phyloP scores from a whole-genome alignment of 2,329 filamentous ascomycete genomes.

The Calonectria hawksworthii region DNA sequence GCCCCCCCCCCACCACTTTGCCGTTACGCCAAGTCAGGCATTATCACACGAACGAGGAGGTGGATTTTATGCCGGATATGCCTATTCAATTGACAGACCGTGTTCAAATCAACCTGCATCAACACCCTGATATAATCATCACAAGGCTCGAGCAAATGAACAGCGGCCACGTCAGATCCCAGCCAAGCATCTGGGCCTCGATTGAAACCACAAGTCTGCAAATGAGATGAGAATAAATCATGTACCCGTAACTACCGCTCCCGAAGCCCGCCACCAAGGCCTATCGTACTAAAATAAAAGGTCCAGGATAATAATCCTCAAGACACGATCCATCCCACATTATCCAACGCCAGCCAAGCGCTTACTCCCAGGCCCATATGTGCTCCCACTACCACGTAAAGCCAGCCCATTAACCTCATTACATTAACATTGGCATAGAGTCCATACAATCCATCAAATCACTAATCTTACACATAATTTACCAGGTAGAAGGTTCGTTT shows the following conservation, averaged over 20 bases:
- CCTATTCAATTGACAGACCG: background rate
- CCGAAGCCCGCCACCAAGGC: background rate
- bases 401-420: background rate
- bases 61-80: background rate
- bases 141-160: background rate
- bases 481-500: background rate
- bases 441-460: background rate
- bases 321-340: conserved; percentile 32
- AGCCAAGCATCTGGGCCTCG: background rate
- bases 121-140: background rate
- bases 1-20: background rate
- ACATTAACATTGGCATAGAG: conserved; percentile 5
- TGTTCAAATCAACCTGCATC: background rate
- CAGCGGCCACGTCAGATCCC: background rate
- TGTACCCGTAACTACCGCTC: background rate
- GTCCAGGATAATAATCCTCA: background rate
- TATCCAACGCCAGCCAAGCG: conserved; percentile 33
- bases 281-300: background rate
- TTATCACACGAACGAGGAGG: conserved; percentile 15
- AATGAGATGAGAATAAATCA: background rate
- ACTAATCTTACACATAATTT: conserved; percentile 20
- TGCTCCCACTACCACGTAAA: conserved; percentile 16
- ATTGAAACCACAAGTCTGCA: background rate
- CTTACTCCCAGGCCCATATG: conserved; percentile 28
- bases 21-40: conserved; percentile 3